Evolutionary conservation across 2,329 filamentous ascomycete genomes (phyloP), one percentile per base, ranked within the genome.

Genomic region (Zopfia rhizophila): DNA sequence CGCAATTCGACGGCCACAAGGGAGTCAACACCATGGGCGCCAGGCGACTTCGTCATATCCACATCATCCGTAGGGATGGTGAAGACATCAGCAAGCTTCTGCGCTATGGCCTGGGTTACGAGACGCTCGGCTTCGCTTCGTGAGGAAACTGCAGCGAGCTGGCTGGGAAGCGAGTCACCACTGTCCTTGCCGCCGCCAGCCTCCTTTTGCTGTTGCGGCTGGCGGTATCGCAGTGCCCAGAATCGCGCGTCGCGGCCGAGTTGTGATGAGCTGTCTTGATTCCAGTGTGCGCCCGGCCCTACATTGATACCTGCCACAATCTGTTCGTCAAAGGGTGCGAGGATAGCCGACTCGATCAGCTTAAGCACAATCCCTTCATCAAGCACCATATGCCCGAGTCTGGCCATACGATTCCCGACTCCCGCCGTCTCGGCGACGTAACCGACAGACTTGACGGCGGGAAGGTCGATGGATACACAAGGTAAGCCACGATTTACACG

Each of bases 401-500:
- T 21, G 13, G 22, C 17, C 4, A 41, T 18, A 14, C 24, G 19
- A 23, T 30, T 19, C 33, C 19, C 24, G 22, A 33, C 18, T 28
- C 12, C 25, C 12, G 12, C 25, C 25, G 25, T 28, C 25, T 28
- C 25, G 12, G 12, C 25, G 14, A 12, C 12, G 28, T 14, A 16
- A 30, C 60, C 60, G 8, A 60, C 55, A 12, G 53, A 60, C 10
- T 44, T 45, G 23, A 65, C 40, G 7, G 27, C 31, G 13, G 47
- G 44, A 22, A 62, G 52, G 38, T 59, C 39, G 31, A 35, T 17
- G 31, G 16, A 13, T n/a, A n/a, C n/a, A n/a, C n/a, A n/a, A 4
- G 69, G 63, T 0, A 76, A 47, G 0, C 76, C 76, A 3, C 72
- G 66, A 1, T 51, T 53, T 0, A 72, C 47, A 3, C 79, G 60